Base-by-base conservation (phyloP, 2,329 filamentous ascomycete species). In the Calonectria crousiana region DNA sequence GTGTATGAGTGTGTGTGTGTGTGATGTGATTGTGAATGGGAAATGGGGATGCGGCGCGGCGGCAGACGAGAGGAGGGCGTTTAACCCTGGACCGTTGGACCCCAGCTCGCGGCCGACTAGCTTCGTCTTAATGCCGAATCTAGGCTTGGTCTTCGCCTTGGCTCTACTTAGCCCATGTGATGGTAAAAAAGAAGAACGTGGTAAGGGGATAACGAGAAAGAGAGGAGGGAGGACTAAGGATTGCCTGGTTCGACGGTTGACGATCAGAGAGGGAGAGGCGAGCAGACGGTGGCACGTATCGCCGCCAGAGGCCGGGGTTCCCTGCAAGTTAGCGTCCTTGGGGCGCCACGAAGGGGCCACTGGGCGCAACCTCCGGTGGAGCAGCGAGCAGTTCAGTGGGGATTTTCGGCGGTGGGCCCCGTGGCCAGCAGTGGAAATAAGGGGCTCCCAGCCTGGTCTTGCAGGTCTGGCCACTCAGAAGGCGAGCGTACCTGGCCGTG, bases 81-180 rank as follows among this genome's bases (percentile, higher is more conserved):
- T 65, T 64, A 44, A 56, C 56, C 69, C 60, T 62, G 62, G 52
- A 56, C 52, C 69, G 69, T 60, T 51, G 28, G 58, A 65, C 68
- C 49, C 68, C 41, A 51, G 67, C 20, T 49, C n/a, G 36, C 56
- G 49, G 52, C 68, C 32, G 65, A n/a, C 62, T 44, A 72, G 56
- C 47, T 56, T 72, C 74, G 73, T 78, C 75, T 78, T 76, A 78
- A 75, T 72, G 74, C 76, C 72, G 73, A 74, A 71, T 73, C 66
- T 75, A 64, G 74, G 32, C 51, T 38, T 62, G 38, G 51, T 58
- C 38, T 56, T 71, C 68, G 44, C 58, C 71, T 62, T 69, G 36
- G 71, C 44, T 18, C 62, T 71, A 51, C 34, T 38, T 28, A 16
- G 36, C 58, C 71, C 71, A 69, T 69, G 58, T 66, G 56, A 70